Conservation (phyloP, 331 rosid genomes). For the Cydonia oblonga region DNA sequence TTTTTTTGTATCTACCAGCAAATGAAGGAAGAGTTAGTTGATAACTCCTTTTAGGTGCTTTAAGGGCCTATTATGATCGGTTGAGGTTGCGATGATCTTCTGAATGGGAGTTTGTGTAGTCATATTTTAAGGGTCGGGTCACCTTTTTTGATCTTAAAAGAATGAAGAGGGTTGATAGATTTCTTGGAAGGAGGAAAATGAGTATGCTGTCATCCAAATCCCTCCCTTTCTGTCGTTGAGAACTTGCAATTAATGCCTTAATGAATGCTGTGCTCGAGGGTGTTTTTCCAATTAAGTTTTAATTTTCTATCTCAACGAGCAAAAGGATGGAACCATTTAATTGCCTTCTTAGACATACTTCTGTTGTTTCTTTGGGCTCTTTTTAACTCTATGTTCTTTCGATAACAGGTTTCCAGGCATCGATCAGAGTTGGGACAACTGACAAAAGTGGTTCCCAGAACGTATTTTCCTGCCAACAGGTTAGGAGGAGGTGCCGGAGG, state of each 20-base stretch:
- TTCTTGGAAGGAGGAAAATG: neutral
- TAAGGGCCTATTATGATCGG: neutral
- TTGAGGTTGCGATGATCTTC: neutral
- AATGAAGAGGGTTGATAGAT: neutral
- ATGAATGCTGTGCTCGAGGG: neutral
- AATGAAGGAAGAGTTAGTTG: neutral
- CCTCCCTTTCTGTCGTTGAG: neutral
- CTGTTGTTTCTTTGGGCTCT: neutral
- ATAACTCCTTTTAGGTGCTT: neutral
- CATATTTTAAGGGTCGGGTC: neutral
- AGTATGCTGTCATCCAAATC: neutral
- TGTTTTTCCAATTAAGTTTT: neutral
- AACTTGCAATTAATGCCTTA: neutral
- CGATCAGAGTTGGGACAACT: constrained; percentile 30
- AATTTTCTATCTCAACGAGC: neutral
- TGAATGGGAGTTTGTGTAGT: neutral
- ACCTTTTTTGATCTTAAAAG: neutral
- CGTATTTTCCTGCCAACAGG: constrained; percentile 27
- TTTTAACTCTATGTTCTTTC: neutral
- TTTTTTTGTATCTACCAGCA: neutral
- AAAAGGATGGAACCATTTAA: neutral
- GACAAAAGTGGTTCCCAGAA: constrained; percentile 27
- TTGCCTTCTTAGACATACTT: neutral
- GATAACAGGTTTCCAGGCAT: constrained; percentile 54
- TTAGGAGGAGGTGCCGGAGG: constrained; percentile 37